phyloP scores from a whole-genome alignment of 148 eudicot species.

The Chenopodium suecicum region DNA sequence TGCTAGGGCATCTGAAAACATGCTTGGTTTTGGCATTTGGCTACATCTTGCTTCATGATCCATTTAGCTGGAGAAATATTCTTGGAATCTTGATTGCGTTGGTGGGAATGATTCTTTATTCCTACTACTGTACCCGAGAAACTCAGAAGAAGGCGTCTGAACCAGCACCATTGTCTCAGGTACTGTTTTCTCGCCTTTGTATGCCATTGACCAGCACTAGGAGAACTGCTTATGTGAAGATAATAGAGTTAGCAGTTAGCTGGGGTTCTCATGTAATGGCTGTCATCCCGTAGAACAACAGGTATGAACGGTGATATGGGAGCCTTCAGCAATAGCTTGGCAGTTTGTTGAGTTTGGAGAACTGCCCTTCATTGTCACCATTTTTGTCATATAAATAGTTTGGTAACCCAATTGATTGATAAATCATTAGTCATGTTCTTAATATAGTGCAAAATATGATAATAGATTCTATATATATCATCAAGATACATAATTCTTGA shows the following conservation, averaged over 20 bases:
- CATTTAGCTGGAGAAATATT: conserved; percentile 90
- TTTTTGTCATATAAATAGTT: conserved; percentile 34
- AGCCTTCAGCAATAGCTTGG: conserved; percentile 28
- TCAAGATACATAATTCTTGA: background rate
- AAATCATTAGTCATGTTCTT: conserved; percentile 16
- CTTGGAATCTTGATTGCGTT: conserved; percentile 76
- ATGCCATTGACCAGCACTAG: conserved; percentile 22
- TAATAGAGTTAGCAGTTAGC: background rate
- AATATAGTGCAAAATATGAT: conserved; percentile 25
- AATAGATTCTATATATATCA: conserved; percentile 18
- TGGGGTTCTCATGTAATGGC: conserved; percentile 25
- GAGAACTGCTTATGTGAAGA: conserved; percentile 29
- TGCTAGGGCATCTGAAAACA: conserved; percentile 88
- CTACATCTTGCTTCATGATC: conserved; percentile 69
- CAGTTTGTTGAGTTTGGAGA: conserved; percentile 23
- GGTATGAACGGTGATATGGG: conserved; percentile 31
- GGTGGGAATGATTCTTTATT: conserved; percentile 79
- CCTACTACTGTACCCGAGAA: conserved; percentile 69
- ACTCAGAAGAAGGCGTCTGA: conserved; percentile 63
- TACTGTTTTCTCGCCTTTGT: conserved; percentile 16
- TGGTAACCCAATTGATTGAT: conserved; percentile 11
- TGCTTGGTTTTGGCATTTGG: conserved; percentile 93
- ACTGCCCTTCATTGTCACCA: conserved; percentile 26
- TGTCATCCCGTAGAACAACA: conserved; percentile 10
- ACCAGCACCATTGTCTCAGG: conserved; percentile 61